Percentiles rank a stretch among this genome's conserved stretches.
Evolutionary conservation across 805 yeast genomes (phyloP).

Genomic region (Starmerella geochares): DNA sequence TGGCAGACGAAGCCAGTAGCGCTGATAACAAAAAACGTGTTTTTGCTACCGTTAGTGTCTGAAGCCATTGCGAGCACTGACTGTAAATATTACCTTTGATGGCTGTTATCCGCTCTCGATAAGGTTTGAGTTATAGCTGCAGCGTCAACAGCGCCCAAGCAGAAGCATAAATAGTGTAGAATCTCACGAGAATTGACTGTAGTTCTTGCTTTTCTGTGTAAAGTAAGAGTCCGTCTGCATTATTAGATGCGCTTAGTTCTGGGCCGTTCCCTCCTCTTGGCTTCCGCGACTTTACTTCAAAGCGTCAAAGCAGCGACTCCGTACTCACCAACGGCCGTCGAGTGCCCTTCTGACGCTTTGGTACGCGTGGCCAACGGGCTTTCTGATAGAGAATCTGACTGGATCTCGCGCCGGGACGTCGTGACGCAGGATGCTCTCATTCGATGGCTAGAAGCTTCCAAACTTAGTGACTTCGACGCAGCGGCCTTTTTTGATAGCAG

Average conservation of each 20-base stretch:
- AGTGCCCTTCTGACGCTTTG: constrained; percentile 3
- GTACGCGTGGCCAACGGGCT: constrained; percentile 11
- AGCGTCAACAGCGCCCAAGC: neutral
- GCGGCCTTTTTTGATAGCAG: constrained; percentile 30
- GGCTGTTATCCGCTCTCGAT: neutral
- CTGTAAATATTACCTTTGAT: neutral
- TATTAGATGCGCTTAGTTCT: too few relatives aligned
- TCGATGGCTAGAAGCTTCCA: constrained; percentile 39
- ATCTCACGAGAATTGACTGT: neutral
- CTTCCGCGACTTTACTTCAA: neutral
- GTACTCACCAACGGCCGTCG: constrained; percentile 8
- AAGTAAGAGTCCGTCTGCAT: too few relatives aligned
- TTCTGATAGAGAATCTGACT: constrained; percentile 22
- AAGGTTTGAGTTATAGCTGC: neutral
- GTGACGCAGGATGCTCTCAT: constrained; percentile 32
- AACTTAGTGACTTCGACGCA: constrained; percentile 39
- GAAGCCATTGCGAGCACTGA: neutral
- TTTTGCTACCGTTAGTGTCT: constrained; percentile 7
- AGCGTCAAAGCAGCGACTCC: neutral
- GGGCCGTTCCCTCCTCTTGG: too few relatives aligned
- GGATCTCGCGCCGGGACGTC: constrained; percentile 28
- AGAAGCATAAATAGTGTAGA: neutral
- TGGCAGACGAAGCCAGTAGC: neutral
- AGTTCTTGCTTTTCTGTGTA: too few relatives aligned
- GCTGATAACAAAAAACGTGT: constrained; percentile 7